Evolutionary conservation across 306 rosid genomes (phyloP).

Genomic region (Quercus rubra): DNA sequence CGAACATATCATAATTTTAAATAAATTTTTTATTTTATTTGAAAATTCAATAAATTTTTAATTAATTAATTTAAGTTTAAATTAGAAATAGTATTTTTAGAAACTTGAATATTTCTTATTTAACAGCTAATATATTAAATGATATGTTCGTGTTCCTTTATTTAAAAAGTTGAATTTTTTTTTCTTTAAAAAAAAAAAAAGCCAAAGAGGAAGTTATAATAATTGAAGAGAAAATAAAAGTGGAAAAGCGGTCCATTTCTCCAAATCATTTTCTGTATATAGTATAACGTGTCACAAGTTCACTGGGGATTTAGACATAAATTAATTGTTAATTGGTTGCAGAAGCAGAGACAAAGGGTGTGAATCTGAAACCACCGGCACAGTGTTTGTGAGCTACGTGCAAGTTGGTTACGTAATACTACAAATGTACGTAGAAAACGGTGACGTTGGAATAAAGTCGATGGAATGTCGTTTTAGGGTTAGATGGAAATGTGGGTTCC

Average conservation of each 20-base stretch:
- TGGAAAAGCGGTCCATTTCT: background rate
- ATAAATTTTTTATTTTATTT: no score
- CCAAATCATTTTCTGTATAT: slow-evolving; percentile 11
- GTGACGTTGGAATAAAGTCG: slow-evolving; percentile 38
- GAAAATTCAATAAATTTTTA: no score
- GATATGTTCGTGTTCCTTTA: no score
- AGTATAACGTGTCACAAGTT: background rate
- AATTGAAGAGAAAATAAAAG: background rate
- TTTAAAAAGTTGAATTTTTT: no score
- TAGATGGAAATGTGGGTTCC: slow-evolving; percentile 68
- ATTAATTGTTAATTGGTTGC: slow-evolving; percentile 27
- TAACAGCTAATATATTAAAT: no score
- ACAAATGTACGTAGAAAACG: slow-evolving; percentile 77
- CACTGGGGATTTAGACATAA: slow-evolving; percentile 13
- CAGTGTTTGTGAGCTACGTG: slow-evolving; percentile 14
- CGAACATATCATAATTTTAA: no score
- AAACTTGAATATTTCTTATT: no score
- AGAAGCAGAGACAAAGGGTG: background rate
- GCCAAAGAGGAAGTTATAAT: background rate
- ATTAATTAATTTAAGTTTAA: no score
- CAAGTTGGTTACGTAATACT: slow-evolving; percentile 58
- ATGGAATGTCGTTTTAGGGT: slow-evolving; percentile 81
- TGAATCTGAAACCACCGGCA: slow-evolving; percentile 67
- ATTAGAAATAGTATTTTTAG: no score
- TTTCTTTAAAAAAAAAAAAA: no score